A percentile compares a stretch with the other conserved stretches of the same genome.
Evolutionary conservation across 768 basidiomycete species (phyloP).

Genomic region (Pleurotus platypus): DNA sequence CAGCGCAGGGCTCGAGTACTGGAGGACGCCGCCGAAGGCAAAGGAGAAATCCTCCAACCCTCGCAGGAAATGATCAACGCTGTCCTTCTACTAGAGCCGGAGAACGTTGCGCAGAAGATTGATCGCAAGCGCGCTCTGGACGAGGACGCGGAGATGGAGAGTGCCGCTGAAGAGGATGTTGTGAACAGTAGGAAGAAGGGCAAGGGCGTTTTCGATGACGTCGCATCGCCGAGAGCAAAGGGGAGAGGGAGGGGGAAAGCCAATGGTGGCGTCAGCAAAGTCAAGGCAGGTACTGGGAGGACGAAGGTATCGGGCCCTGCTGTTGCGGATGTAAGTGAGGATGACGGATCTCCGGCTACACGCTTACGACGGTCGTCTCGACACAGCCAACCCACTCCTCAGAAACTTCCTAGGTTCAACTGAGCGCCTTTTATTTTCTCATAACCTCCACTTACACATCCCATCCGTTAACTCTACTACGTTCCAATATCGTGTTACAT

Average conservation of each 20-base stretch:
- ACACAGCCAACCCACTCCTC: constrained; percentile 16
- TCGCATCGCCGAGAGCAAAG: constrained; percentile 7
- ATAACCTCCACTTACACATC: background rate
- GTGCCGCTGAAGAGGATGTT: constrained; percentile 35
- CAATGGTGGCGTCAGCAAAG: constrained; percentile 15
- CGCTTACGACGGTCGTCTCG: constrained; percentile 31
- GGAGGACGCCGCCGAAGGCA: constrained; percentile 41
- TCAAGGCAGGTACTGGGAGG: constrained; percentile 5
- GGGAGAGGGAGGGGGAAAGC: constrained; percentile 5
- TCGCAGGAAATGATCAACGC: constrained; percentile 56
- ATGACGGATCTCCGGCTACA: constrained; percentile 11
- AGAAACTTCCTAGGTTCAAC: constrained; percentile 23
- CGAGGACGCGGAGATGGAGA: constrained; percentile 34
- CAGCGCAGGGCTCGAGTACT: constrained; percentile 48
- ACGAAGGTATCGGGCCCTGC: background rate
- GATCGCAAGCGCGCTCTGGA: constrained; percentile 34
- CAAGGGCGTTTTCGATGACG: background rate
- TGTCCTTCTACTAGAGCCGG: constrained; percentile 22
- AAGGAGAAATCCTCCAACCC: constrained; percentile 44
- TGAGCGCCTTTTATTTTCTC: background rate
- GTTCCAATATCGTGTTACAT: background rate
- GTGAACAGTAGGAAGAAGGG: constrained; percentile 7
- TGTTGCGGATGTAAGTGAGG: constrained; percentile 14
- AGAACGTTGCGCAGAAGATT: constrained; percentile 17
- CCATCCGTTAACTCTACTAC: background rate